Evolutionary conservation across 768 basidiomycete genomes (phyloP), one percentile per base, ranked within the genome.

Genomic region (Phlebiopsis gigantea): DNA sequence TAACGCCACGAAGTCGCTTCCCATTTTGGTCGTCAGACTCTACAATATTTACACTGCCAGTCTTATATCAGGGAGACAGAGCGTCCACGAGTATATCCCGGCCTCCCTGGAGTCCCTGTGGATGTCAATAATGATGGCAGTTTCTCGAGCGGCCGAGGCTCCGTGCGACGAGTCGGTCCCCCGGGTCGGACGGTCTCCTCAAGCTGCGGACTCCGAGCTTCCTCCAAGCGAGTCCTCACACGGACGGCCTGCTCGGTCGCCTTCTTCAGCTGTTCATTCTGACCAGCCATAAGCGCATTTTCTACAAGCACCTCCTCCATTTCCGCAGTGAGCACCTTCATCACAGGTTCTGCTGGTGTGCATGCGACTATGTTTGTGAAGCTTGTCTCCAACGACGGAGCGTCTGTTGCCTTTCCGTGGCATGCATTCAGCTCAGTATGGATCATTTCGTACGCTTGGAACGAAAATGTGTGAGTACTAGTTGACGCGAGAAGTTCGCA

Each of bases 271-370:
- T 84, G 85, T 14, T 82, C 84, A 1, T 65, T 69, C 41, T 79
- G 79, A 52, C 72, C 75, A 7, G 29, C 22, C 69, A 77, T 81
- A 41, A 90, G 69, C 62, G 78, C 80, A 29, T 73, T 73, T 70
- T 89, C 88, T 2, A 90, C 76, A 46, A 88, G 70, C 63, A 88
- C 74, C 41, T 81, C 74, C 67, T 85, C 80, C 76, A 90, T 84
- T 69, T 87, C 86, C 15, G 67, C 57, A 46, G 75, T 66, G 47
- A 89, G 68, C 47, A 68, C 46, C 10, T 70, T 72, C 51, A 83
- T 70, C 10, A 76, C 65, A 10, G 72, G 69, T 42, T 69, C 69
- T 12, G 70, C 60, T 31, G 41, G 78, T n/a, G 59, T 39, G 68
- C 60, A 24, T 57, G 52, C 31, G 64, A 58, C 45, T 72, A 68